A percentile compares a stretch with the other conserved stretches of the same genome.
phyloP scores from a whole-genome alignment of 2,329 filamentous ascomycete species.

The Microcera coccophila region DNA sequence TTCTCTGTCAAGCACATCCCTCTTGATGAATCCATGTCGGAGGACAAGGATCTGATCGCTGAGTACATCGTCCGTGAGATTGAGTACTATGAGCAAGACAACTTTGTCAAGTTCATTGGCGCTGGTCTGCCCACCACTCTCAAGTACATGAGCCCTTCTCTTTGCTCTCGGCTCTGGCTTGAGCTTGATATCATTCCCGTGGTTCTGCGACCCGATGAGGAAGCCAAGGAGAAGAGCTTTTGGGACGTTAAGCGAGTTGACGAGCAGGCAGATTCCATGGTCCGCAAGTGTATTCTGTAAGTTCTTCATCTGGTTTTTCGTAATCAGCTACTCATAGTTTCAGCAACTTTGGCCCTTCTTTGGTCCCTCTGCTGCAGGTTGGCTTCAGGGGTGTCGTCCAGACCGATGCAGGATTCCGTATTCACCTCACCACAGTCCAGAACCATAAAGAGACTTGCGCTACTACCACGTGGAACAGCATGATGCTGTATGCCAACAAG shows the following conservation, averaged over 20 bases:
- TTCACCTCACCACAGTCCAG: conserved; percentile 53
- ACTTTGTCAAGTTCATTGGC: conserved; percentile 71
- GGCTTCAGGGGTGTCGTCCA: conserved; percentile 66
- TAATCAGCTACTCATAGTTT: neutral
- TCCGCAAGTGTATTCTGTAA: conserved; percentile 71
- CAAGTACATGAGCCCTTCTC: conserved; percentile 55
- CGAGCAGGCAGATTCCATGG: conserved; percentile 78
- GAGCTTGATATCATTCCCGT: conserved; percentile 74
- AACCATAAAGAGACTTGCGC: conserved; percentile 61
- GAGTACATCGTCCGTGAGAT: conserved; percentile 58
- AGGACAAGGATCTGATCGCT: conserved; percentile 47
- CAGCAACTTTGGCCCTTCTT: conserved; percentile 68
- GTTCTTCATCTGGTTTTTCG: conserved; percentile 22
- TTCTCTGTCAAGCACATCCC: conserved; percentile 61
- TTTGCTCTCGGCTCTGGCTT: conserved; percentile 70
- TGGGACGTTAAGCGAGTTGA: conserved; percentile 62
- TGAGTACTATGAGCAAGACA: conserved; percentile 57
- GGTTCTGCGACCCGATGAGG: conserved; percentile 51
- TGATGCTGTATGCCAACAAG: conserved; percentile 58
- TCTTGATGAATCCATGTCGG: conserved; percentile 37
- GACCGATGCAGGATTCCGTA: conserved; percentile 63
- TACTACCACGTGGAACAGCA: conserved; percentile 60
- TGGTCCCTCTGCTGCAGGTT: conserved; percentile 64
- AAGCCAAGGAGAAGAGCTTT: conserved; percentile 40
- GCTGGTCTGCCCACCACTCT: conserved; percentile 63